Conservation (phyloP, 2,329 filamentous ascomycete genomes). For the Botrytis hyacinthi region DNA sequence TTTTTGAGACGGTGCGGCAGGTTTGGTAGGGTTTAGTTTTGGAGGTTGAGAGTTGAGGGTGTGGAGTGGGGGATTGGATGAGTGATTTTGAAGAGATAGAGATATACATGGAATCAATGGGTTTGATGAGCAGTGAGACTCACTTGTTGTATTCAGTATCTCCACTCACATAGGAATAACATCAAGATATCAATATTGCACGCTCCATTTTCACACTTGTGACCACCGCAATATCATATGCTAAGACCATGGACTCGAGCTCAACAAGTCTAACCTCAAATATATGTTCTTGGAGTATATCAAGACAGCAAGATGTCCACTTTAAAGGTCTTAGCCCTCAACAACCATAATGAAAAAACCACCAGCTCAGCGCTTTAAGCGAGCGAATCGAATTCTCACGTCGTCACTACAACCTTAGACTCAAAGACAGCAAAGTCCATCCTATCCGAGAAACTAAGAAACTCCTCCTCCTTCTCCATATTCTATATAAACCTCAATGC, state of each 20-base stretch:
- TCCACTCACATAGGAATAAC: neutral
- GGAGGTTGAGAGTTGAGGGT: neutral
- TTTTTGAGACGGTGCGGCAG: neutral
- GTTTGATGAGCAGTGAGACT: fast-evolving
- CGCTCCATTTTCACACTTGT: neutral
- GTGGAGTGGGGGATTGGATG: neutral
- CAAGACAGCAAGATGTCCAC: neutral
- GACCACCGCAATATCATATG: neutral
- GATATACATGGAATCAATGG: neutral
- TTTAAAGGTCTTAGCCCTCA: neutral
- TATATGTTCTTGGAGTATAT: no score
- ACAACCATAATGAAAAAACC: neutral
- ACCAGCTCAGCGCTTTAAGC: neutral
- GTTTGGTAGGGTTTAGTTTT: neutral
- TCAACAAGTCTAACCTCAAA: no score
- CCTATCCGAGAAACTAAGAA: fast-evolving
- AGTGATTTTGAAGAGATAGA: no score
- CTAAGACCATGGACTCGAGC: no score
- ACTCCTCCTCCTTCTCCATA: fast-evolving
- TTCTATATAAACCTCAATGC: fast-evolving
- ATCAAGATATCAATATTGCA: neutral
- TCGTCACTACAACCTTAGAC: neutral
- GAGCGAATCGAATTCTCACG: neutral
- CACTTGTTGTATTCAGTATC: neutral
- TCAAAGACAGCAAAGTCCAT: fast-evolving